A percentile compares a stretch with the other conserved stretches of the same genome.
These are phyloP conservation scores for Ascoidea tarda DNA, from an alignment of 805 yeast species.

Conservation along the genomic window DNA sequence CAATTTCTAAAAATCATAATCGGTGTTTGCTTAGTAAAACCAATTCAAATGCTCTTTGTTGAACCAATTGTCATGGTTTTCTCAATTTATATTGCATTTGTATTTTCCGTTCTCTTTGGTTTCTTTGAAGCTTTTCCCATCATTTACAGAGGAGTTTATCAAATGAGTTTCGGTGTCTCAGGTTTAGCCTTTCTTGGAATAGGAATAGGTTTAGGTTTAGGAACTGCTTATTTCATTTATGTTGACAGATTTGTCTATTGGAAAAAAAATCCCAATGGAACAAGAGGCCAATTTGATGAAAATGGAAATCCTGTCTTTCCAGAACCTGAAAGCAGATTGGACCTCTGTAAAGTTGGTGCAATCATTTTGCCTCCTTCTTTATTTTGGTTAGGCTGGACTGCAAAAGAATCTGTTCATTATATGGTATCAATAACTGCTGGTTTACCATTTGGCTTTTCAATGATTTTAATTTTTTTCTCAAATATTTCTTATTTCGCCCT, in stretches of 20 bases:
- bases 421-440: constrained; percentile 68
- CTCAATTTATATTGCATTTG: constrained; percentile 57
- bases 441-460: constrained; percentile 63
- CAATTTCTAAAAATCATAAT: constrained; percentile 31
- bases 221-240: constrained; percentile 34
- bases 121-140: constrained; percentile 72
- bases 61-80: constrained; percentile 68
- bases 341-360: constrained; percentile 55
- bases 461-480: constrained; percentile 58
- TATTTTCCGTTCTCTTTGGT: constrained; percentile 66
- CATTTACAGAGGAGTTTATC: constrained; percentile 52
- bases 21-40: constrained; percentile 40
- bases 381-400: constrained; percentile 78
- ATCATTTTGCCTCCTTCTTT: constrained; percentile 50
- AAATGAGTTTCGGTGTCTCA: constrained; percentile 43
- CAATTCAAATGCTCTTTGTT: constrained; percentile 50
- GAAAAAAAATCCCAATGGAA: constrained; percentile 49
- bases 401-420: constrained; percentile 51
- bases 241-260: constrained; percentile 35
- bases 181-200: constrained; percentile 64
- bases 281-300: constrained; percentile 33
- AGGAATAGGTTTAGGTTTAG: constrained; percentile 50
- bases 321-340: constrained; percentile 46
- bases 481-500: constrained; percentile 54
- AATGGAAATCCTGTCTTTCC: constrained; percentile 40